These are phyloP conservation scores for Amyloporia xantha DNA, from an alignment of 768 basidiomycete genomes.

Conservation along the genomic window DNA sequence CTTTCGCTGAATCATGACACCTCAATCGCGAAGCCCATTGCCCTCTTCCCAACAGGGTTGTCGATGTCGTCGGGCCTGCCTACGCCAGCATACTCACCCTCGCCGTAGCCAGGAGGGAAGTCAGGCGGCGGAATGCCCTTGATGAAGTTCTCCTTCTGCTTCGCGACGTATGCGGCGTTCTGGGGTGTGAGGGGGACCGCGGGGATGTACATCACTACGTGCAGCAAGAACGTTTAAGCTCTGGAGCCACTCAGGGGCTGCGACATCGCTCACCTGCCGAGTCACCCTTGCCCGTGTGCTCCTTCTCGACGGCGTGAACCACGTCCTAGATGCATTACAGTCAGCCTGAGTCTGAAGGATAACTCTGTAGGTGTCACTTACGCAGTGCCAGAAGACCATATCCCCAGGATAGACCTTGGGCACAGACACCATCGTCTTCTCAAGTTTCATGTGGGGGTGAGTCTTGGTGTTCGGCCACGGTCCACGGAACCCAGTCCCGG, in stretches of 20 bases:
- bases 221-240: not conserved
- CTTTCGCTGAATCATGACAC: too few species aligned
- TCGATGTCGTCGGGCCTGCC: conserved; percentile 35
- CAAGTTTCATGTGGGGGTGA: conserved; percentile 64
- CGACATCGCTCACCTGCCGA: conserved; percentile 40
- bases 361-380: conserved; percentile 18
- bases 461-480: conserved; percentile 45
- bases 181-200: conserved; percentile 59
- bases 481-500: conserved; percentile 24
- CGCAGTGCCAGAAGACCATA: conserved; percentile 74
- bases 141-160: conserved; percentile 59
- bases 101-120: conserved; percentile 47
- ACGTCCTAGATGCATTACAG: conserved; percentile 28
- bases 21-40: conserved; percentile 38
- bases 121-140: conserved; percentile 62
- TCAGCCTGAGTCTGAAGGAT: not conserved
- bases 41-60: conserved; percentile 27
- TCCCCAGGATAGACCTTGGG: conserved; percentile 72
- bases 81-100: conserved; percentile 32
- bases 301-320: conserved; percentile 40
- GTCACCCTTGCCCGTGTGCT: conserved; percentile 48
- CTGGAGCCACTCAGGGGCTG: not conserved
- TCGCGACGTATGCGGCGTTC: conserved; percentile 53
- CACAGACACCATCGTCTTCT: conserved; percentile 60
- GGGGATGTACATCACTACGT: conserved; percentile 70